Evolutionary conservation across 2,329 filamentous ascomycete genomes (phyloP), one percentile per base, ranked within the genome.

Genomic region (Neonectria coccinea): DNA sequence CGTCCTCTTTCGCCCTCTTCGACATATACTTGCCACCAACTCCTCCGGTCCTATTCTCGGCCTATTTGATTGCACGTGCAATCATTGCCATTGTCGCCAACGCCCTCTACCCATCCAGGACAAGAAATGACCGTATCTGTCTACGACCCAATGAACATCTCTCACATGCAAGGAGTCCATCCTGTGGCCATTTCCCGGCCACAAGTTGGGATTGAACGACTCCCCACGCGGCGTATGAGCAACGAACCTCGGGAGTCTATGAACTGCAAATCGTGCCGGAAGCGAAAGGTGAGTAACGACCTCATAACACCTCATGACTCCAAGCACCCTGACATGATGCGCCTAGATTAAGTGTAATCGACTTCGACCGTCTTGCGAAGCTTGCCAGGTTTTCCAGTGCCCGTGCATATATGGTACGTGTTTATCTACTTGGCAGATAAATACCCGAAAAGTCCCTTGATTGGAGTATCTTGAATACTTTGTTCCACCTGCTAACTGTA

Each of bases 241-340:
- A 91, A 88, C 73, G 92, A 96, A 78, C 92, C 92, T 44, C 89
- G 92, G 74, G 93, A 97, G 83, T 92, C 92, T 36, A 97, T 97
- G 93, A 97, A 97, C 79, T 97, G 93, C 88, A 97, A 97, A 80
- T 96, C 92, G 61, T 97, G 93, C 83, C 88, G 93, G 72, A 97
- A 97, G 81, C 87, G 93, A 82, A 97, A 97, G 90, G 93, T 95
- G 50, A 69, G 63, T 42, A 29, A 59, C 65, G n/a, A 51, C 59
- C 68, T 64, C 47, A 56, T 66, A 58, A 57, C 62, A 31, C 18
- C 54, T n/a, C 36, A 16, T 48, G 9, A 20, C 47, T 66, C 14
- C 44, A 16, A 20, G 4, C 22, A 33, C 41, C 14, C 55, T 74
- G 31, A 74, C 56, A 16, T 8, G n/a, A 48, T 18, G 14, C 48